Conservation (phyloP, 768 basidiomycete genomes). For the Plicaturopsis crispa region DNA sequence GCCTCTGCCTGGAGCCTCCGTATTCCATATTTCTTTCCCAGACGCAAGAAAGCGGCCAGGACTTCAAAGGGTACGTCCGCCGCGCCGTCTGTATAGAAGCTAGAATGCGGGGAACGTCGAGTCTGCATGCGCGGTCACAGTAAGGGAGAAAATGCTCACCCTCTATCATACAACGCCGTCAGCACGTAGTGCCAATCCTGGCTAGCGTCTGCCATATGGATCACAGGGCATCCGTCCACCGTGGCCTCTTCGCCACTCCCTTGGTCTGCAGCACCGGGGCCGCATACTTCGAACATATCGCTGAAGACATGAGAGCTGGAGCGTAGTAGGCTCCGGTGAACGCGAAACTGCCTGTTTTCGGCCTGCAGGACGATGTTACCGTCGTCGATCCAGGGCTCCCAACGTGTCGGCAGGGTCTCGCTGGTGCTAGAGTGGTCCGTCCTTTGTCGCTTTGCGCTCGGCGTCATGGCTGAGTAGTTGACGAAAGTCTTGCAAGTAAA, state of each 20-base stretch:
- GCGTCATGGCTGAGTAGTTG: no score
- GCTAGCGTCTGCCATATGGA: not conserved
- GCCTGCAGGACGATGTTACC: constrained; percentile 21
- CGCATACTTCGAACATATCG: constrained; percentile 18
- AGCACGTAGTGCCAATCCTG: constrained; percentile 1
- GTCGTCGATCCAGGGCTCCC: constrained; percentile 19
- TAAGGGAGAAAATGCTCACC: not conserved
- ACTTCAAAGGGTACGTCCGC: constrained; percentile 1
- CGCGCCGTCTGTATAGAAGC: no score
- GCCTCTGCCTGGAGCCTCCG: constrained; percentile 6
- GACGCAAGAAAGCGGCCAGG: constrained; percentile 7
- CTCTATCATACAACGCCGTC: not conserved
- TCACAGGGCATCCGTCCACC: constrained; percentile 1
- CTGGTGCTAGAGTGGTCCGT: not conserved
- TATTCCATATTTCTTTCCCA: constrained; percentile 14
- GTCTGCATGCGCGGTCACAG: no score
- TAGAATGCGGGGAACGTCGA: no score
- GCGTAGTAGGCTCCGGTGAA: constrained; percentile 20
- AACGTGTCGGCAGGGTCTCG: not conserved
- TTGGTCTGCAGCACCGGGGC: constrained; percentile 3
- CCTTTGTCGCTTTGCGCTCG: not conserved
- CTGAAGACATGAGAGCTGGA: constrained; percentile 21
- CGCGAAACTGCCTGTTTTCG: constrained; percentile 19
- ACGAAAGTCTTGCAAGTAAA: no score
- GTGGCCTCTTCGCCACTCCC: constrained; percentile 1